Percentiles rank a stretch among this genome's conserved stretches.
Conservation (phyloP, 768 basidiomycete species). For the Agrocybe chaxingu region DNA sequence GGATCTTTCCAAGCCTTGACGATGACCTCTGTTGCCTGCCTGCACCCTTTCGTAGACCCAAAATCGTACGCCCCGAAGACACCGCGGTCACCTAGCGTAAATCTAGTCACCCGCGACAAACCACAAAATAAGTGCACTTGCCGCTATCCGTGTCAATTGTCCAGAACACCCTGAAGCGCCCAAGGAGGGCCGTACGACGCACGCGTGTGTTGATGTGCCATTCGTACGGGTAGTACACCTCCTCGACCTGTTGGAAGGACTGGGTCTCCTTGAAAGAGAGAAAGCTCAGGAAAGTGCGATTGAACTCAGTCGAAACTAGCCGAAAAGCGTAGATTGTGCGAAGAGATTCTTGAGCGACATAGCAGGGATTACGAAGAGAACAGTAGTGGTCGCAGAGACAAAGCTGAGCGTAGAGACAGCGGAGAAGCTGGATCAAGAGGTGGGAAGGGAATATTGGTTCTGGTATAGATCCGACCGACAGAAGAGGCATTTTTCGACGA, state of each 20-base stretch:
- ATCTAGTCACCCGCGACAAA: slow-evolving; percentile 7
- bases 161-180: slow-evolving; percentile 23
- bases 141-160: slow-evolving; percentile 26
- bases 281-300: background rate
- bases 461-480: no score
- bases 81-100: slow-evolving; percentile 16
- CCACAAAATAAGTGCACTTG: slow-evolving; percentile 3
- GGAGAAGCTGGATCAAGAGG: background rate
- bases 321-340: background rate
- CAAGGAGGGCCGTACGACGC: slow-evolving; percentile 19
- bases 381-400: slow-evolving; percentile 5
- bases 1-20: slow-evolving; percentile 25
- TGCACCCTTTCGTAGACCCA: slow-evolving; percentile 20
- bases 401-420: background rate
- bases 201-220: slow-evolving; percentile 30
- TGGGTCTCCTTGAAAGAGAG: background rate
- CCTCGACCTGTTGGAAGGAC: slow-evolving; percentile 3
- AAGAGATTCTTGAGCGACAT: background rate
- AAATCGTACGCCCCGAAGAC: slow-evolving; percentile 28
- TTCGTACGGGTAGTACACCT: slow-evolving; percentile 21
- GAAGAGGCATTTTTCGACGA: no score
- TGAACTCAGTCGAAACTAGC: background rate
- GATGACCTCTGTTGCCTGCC: slow-evolving; percentile 16
- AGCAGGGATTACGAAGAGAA: slow-evolving; percentile 8
- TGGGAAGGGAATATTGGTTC: no score